Evolutionary conservation across 805 yeast genomes (phyloP), one percentile per base, ranked within the genome.

Genomic region (Saccharomycopsis sp.): DNA sequence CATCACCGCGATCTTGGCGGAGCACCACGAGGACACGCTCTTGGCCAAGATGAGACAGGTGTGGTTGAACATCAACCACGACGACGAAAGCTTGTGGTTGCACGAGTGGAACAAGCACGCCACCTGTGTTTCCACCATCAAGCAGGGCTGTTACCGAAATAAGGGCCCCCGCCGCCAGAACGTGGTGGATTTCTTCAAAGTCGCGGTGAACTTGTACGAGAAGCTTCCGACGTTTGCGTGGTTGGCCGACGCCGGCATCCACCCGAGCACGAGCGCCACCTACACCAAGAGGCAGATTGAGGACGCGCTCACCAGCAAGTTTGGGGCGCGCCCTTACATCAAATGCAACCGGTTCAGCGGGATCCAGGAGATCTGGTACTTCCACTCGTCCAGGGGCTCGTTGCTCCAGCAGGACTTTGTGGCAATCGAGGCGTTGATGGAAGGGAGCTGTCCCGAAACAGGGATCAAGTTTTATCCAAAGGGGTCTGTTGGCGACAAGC

Each of bases 81-180:
- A 71, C 43, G 89, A 82, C 56, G 78, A 73, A 45, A 55, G 68
- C 6, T 62, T 88, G 36, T 88, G 97, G 97, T 68, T 73, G 26
- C 96, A 88, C 60, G 96, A 88, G 60, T 88, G 73, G 68, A 87
- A 88, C 63, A 88, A 88, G 58, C 97, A 88, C 57, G 96, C 88
- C 13, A 86, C 96, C 5, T 88, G 96, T 61, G 76, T 87, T 68
- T 73, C 77, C 36, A 85, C 96, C 0, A 65, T 88, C 34, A 73
- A 71, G 42, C 81, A 89, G 2, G 49, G 58, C 3, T 88, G 97
- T 57, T 87, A 87, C 58, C 30, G 18, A 30, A 23, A 10, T 15
- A 10, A 7, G 16, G 34, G 32, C 33, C 65, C 53, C 18, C 38
- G 56, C n/a, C 48, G 59, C 44, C 62, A 61, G 43, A 67, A 68